A percentile compares a stretch with the other conserved stretches of the same genome.
Conservation (phyloP, 306 rosid species). For the Citrullus colocynthis region DNA sequence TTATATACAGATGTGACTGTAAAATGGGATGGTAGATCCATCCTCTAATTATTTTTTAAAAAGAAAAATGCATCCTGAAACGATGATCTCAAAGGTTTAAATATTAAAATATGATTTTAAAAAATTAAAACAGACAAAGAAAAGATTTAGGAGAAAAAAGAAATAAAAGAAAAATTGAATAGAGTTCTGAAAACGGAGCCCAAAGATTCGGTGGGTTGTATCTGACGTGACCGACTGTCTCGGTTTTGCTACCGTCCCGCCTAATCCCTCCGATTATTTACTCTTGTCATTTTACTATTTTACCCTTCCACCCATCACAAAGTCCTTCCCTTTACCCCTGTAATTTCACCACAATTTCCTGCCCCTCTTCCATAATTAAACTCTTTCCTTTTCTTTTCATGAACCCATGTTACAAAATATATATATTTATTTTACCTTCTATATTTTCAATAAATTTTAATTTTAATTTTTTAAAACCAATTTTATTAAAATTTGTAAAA, state of each 20-base stretch:
- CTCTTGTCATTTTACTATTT: conserved; percentile 6
- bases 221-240: conserved; percentile 37
- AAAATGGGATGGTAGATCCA: too few species aligned
- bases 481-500: too few species aligned
- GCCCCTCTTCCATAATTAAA: background rate
- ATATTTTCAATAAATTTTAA: too few species aligned
- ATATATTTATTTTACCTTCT: too few species aligned
- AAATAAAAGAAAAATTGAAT: background rate
- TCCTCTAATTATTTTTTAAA: too few species aligned
- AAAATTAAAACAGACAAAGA: background rate
- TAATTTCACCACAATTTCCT: background rate
- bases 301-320: background rate
- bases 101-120: background rate
- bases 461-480: too few species aligned
- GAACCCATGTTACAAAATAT: too few species aligned
- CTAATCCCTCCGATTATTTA: conserved; percentile 19
- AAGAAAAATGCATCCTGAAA: too few species aligned
- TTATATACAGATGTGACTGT: too few species aligned
- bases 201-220: conserved; percentile 40
- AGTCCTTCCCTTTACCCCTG: background rate
- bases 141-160: background rate
- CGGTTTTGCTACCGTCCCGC: conserved; percentile 8
- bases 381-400: background rate
- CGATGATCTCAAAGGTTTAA: too few species aligned
- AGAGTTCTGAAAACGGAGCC: background rate